A percentile compares a stretch with the other conserved stretches of the same genome.
phyloP scores from a whole-genome alignment of 2,329 filamentous ascomycete species.

The Didymella segeticola region DNA sequence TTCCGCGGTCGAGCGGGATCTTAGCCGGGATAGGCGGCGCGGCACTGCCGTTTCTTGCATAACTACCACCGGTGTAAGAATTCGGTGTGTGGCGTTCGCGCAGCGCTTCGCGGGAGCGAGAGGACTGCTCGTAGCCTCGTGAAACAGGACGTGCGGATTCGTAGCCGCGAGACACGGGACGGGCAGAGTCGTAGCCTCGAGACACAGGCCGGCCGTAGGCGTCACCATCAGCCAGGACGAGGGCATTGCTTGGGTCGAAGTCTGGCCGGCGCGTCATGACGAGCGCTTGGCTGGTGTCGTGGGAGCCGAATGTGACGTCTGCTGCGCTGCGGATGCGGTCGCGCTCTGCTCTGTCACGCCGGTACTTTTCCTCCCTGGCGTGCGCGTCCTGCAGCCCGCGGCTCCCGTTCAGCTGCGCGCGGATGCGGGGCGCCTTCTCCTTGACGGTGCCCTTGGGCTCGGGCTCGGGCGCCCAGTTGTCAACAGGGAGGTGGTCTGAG shows the following conservation, averaged over 20 bases:
- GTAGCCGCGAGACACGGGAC: slow-evolving; percentile 39
- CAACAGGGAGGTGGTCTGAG: slow-evolving; percentile 78
- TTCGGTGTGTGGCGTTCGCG: slow-evolving; percentile 46
- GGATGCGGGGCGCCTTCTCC: slow-evolving; percentile 49
- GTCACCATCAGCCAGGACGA: slow-evolving; percentile 35
- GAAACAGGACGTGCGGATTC: slow-evolving; percentile 21
- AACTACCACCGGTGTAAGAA: slow-evolving; percentile 28
- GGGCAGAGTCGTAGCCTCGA: slow-evolving; percentile 32
- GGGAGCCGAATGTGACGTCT: slow-evolving; percentile 31
- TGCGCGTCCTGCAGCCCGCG: slow-evolving; percentile 49
- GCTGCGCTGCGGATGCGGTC: slow-evolving; percentile 43
- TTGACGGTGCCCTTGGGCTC: slow-evolving; percentile 63
- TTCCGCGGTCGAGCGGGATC: slow-evolving; percentile 59
- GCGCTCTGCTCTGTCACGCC: slow-evolving; percentile 41
- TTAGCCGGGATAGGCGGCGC: slow-evolving; percentile 74
- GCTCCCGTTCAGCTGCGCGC: slow-evolving; percentile 60
- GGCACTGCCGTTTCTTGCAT: slow-evolving; percentile 27
- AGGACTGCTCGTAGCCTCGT: slow-evolving; percentile 21
- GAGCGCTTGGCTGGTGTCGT: slow-evolving; percentile 35
- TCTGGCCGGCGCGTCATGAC: slow-evolving; percentile 36
- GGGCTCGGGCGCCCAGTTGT: slow-evolving; percentile 79
- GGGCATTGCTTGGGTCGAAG: slow-evolving; percentile 12
- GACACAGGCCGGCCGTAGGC: slow-evolving; percentile 32
- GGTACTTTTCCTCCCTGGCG: slow-evolving; percentile 41
- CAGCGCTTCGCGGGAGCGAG: slow-evolving; percentile 26